Conservation (phyloP, 805 yeast genomes). For the Candida taoyuanica region DNA sequence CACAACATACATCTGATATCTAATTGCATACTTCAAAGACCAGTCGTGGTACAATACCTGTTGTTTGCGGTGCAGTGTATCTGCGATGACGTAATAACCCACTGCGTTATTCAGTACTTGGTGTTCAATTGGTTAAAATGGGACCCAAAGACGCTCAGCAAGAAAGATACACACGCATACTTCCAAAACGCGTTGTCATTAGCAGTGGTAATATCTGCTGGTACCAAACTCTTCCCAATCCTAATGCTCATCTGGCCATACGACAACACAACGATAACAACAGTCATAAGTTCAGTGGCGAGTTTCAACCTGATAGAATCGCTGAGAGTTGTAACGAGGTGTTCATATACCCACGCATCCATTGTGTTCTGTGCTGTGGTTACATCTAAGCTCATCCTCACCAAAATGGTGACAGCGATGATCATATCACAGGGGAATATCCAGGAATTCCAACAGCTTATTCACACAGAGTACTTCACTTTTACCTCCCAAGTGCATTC, state of each 20-base stretch:
- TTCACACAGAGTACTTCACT: slow-evolving; percentile 1
- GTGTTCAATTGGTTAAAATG: slow-evolving; percentile 27
- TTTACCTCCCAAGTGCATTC: neutral
- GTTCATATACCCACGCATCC: slow-evolving; percentile 14
- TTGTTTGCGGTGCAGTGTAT: slow-evolving; percentile 52
- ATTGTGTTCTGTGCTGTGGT: slow-evolving; percentile 12
- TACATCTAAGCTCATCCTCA: slow-evolving; percentile 8
- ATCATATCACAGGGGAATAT: slow-evolving; percentile 12
- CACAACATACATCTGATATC: slow-evolving; percentile 26
- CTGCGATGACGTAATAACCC: slow-evolving; percentile 40
- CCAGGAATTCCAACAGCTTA: neutral
- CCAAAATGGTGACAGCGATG: slow-evolving; percentile 16
- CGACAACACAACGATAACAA: slow-evolving; percentile 66
- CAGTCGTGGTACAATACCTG: slow-evolving; percentile 46
- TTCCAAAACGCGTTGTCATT: slow-evolving; percentile 47
- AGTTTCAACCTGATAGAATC: slow-evolving; percentile 65
- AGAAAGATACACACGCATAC: slow-evolving; percentile 15
- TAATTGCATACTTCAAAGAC: slow-evolving; percentile 29
- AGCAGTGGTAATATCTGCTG: slow-evolving; percentile 70
- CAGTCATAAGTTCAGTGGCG: slow-evolving; percentile 55
- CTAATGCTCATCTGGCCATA: slow-evolving; percentile 97
- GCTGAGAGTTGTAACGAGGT: slow-evolving; percentile 39
- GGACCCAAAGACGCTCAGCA: slow-evolving; percentile 21
- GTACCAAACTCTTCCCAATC: slow-evolving; percentile 82
- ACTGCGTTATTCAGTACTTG: slow-evolving; percentile 31